A percentile compares a stretch with the other conserved stretches of the same genome.
These are phyloP conservation scores for Pseudogymnoascus sp. DNA, from an alignment of 2,329 filamentous ascomycete genomes.

Conservation along the genomic window DNA sequence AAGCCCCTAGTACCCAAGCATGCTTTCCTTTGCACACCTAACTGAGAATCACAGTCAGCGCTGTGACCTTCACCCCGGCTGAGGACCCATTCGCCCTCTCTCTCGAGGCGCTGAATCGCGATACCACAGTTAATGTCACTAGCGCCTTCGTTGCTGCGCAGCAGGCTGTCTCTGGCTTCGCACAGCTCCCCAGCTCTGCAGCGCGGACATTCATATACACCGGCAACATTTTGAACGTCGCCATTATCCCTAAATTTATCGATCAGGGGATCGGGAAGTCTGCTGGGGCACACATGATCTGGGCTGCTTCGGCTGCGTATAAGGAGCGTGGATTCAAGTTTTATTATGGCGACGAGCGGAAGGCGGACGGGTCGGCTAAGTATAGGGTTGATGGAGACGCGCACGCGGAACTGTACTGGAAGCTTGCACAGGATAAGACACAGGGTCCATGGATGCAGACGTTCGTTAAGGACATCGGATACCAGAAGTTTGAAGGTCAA, in stretches of 20 bases:
- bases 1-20: constrained; percentile 5
- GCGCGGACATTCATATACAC: constrained; percentile 39
- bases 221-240: constrained; percentile 35
- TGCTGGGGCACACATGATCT: constrained; percentile 30
- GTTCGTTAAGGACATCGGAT: constrained; percentile 33
- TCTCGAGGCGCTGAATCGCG: constrained; percentile 24
- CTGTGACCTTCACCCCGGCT: constrained; percentile 17
- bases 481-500: constrained; percentile 17
- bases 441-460: constrained; percentile 40
- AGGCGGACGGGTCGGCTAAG: constrained; percentile 31
- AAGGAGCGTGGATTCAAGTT: constrained; percentile 34
- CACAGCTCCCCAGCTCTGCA: constrained; percentile 19
- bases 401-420: constrained; percentile 34
- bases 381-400: constrained; percentile 33
- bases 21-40: not conserved
- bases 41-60: constrained; percentile 16
- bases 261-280: constrained; percentile 35
- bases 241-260: constrained; percentile 27
- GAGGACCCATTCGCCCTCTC: constrained; percentile 24
- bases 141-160: constrained; percentile 35
- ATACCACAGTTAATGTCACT: constrained; percentile 33
- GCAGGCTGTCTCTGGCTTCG: constrained; percentile 30
- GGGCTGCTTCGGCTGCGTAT: constrained; percentile 30
- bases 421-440: constrained; percentile 32
- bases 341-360: constrained; percentile 45